Base-by-base conservation (phyloP, 2,329 filamentous ascomycete species). In the Paraphaeosphaeria sporulosa region DNA sequence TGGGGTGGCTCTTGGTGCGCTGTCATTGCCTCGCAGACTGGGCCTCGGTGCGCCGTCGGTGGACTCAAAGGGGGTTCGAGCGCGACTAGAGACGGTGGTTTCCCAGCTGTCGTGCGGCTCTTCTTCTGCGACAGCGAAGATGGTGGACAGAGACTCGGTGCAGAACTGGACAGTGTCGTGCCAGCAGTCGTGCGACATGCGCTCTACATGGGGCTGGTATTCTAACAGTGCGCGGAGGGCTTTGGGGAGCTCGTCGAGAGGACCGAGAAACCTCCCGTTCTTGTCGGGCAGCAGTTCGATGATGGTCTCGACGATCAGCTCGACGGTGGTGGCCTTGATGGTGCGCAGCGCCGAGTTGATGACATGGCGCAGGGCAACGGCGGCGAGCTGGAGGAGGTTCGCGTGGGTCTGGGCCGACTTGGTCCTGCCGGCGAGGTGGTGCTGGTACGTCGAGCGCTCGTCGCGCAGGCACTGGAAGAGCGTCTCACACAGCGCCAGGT, bases 201-300 rank as follows among this genome's bases (percentile, higher is more conserved):
- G 89, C 77, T 98, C 96, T 30, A 91, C 88, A 75, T 96, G 93
- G 19, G 92, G 85, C 48, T 88, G 87, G 69, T 91, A 87, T 44
- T 88, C 86, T 19, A 98, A 84, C 3, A 97, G 78, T 30, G 86
- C 83, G 4, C 86, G 82, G 65, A 99, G 80, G 21, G 89, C 86
- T 79, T 92, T 96, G 66, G 92, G 84, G 74, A 97, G 96, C 71
- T 95, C 88, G 51, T 88, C 84, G 5, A 99, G 82, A 13, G 90
- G 89, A 59, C 88, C 84, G 64, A 92, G 88, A 56, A 90, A 86
- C 2, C 82, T 84, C 15, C 87, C 87, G 56, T 88, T 85, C 1
- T 84, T 76, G 17, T 82, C 85, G 1, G 88, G 86, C 3, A 96
- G 82, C 19, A 88, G 87, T 65, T 97, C 89, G 3, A 87, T 89